Conservation (phyloP, 495 filamentous ascomycete genomes). For the Alectoria sarmentosa region DNA sequence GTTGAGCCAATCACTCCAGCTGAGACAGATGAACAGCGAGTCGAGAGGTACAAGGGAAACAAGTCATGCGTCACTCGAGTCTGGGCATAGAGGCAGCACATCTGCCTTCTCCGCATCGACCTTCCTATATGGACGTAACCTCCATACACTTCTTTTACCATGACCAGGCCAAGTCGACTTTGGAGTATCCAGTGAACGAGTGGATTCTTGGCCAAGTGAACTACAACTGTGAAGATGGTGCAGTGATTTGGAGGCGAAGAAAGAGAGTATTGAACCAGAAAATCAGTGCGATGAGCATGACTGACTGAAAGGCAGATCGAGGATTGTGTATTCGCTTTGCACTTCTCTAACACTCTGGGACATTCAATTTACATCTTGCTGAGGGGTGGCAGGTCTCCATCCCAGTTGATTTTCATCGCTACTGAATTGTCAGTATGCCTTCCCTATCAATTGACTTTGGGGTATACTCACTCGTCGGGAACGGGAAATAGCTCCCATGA, state of each 20-base stretch:
- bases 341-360: neutral
- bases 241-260: neutral
- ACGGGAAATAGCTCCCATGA: conserved; percentile 61
- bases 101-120: neutral
- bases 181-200: neutral
- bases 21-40: too few species aligned
- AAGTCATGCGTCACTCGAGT: neutral
- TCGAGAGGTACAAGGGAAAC: neutral
- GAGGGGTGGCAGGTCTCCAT: conserved; percentile 35
- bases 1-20: neutral
- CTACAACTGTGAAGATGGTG: neutral
- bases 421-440: conserved; percentile 18
- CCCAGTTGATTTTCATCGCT: conserved; percentile 41
- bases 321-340: conserved; percentile 10
- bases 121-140: too few species aligned
- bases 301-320: neutral
- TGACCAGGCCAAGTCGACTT: too few species aligned
- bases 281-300: neutral
- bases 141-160: too few species aligned
- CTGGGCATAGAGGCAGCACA: neutral
- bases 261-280: neutral
- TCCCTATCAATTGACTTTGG: neutral
- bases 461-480: conserved; percentile 57
- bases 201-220: neutral
- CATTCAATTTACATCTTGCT: conserved; percentile 19